These are phyloP conservation scores for Hymenoscyphus linearis DNA, from an alignment of 2,329 filamentous ascomycete species.

Conservation along the genomic window DNA sequence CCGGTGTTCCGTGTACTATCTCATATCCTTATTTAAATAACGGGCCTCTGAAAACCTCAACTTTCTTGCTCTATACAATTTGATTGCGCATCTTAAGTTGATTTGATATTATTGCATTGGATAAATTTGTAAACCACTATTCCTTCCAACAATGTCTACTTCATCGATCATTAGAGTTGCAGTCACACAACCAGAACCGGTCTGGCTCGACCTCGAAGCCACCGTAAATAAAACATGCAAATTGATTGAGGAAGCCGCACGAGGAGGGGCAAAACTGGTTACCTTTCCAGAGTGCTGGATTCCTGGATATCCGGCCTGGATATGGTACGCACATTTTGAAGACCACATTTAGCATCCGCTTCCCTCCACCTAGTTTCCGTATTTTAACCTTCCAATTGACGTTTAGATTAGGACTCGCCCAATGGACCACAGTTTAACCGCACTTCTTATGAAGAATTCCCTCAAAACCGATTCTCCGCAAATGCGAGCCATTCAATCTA, in stretches of 20 bases:
- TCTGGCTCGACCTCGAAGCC: constrained; percentile 52
- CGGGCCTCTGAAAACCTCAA: too few species aligned
- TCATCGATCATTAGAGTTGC: neutral
- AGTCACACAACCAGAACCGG: constrained; percentile 40
- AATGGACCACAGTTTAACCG: constrained; percentile 17
- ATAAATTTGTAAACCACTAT: too few species aligned
- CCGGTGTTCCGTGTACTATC: too few species aligned
- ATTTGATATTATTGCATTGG: too few species aligned
- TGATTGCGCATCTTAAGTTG: too few species aligned
- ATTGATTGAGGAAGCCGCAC: constrained; percentile 50
- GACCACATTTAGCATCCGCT: neutral
- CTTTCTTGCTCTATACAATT: too few species aligned
- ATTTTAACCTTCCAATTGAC: neutral
- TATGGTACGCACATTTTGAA: neutral
- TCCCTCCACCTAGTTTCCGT: neutral
- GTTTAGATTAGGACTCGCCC: constrained; percentile 7
- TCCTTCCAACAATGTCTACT: neutral
- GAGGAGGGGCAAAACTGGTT: constrained; percentile 48
- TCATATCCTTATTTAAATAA: too few species aligned
- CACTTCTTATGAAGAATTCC: constrained; percentile 38
- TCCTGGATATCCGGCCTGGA: constrained; percentile 42
- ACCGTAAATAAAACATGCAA: constrained; percentile 51
- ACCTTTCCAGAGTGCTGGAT: constrained; percentile 51
- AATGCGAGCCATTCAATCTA: constrained; percentile 40
- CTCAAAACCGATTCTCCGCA: constrained; percentile 38